Conservation (phyloP, 305 asterid genomes). For the Salvia sclarea region DNA sequence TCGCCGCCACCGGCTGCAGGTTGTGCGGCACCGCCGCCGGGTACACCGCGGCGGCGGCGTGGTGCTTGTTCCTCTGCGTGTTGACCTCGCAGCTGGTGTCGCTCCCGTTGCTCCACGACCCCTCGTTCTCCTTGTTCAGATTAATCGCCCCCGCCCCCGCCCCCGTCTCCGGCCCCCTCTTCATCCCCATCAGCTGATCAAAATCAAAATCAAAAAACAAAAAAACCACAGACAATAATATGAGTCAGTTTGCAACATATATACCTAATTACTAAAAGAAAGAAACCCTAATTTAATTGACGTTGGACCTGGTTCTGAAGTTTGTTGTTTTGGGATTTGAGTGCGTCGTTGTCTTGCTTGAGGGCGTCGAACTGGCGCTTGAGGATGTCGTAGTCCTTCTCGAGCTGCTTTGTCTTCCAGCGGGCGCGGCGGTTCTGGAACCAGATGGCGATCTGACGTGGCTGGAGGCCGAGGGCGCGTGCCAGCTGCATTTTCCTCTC, state of each 20-base stretch:
- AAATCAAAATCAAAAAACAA: too few relatives aligned
- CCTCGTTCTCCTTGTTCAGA: conserved; percentile 54
- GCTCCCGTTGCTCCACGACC: conserved; percentile 56
- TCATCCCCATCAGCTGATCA: conserved; percentile 55
- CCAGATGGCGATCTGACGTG: conserved; percentile 55
- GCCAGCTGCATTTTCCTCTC: conserved; percentile 53
- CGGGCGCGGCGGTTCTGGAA: conserved; percentile 59
- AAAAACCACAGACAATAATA: too few relatives aligned
- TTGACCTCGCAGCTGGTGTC: conserved; percentile 50
- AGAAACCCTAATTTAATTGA: too few relatives aligned
- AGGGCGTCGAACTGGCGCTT: conserved; percentile 47
- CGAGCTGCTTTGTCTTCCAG: conserved; percentile 52
- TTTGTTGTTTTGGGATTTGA: conserved; percentile 47
- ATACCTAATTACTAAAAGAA: too few relatives aligned
- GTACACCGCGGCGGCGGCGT: conserved; percentile 23
- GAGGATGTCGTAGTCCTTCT: conserved; percentile 48
- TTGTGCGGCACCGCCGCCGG: conserved; percentile 10
- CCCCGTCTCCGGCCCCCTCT: conserved; percentile 39
- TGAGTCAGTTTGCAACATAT: too few relatives aligned
- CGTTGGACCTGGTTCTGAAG: conserved; percentile 54
- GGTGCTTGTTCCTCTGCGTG: conserved; percentile 37
- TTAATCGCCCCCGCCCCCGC: conserved; percentile 40
- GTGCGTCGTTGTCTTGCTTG: conserved; percentile 45
- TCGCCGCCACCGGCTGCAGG: conserved; percentile 22
- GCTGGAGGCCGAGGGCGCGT: conserved; percentile 53